Evolutionary conservation across 345 rosid genomes (phyloP).

Genomic region (Linum lewisii): DNA sequence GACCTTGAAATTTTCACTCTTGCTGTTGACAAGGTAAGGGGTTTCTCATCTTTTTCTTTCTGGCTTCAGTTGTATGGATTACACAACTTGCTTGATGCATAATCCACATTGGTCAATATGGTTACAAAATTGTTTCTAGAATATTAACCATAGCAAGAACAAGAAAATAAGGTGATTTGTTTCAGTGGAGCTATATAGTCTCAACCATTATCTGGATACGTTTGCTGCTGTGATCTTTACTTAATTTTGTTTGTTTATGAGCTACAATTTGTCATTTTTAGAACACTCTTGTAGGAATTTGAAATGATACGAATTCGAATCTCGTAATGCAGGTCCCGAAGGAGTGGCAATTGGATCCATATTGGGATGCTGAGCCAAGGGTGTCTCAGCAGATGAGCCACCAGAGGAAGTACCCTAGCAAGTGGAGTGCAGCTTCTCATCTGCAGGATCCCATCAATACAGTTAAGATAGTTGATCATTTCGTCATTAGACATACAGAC

Average conservation of each 20-base stretch:
- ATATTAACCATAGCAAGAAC: no score
- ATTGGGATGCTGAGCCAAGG: constrained; percentile 66
- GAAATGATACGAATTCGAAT: no score
- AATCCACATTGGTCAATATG: background rate
- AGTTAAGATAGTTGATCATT: constrained; percentile 66
- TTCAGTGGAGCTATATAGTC: no score
- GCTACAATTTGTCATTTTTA: no score
- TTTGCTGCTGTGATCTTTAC: no score
- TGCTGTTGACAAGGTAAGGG: constrained; percentile 83
- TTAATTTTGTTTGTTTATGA: no score
- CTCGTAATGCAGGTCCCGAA: constrained; percentile 62
- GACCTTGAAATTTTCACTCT: constrained; percentile 93
- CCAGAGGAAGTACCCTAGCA: constrained; percentile 54
- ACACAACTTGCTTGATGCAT: background rate
- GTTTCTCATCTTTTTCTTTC: background rate
- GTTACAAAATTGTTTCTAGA: no score
- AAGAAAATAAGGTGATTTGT: no score
- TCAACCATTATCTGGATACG: no score
- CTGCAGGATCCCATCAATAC: constrained; percentile 64
- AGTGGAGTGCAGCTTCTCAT: constrained; percentile 58
- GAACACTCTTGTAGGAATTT: no score
- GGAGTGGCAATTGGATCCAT: constrained; percentile 78
- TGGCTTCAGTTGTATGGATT: constrained; percentile 6
- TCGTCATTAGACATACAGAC: constrained; percentile 38
- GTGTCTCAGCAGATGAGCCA: constrained; percentile 48